Evolutionary conservation across 208 protist species (phyloP).

Genomic region (Kentomonas sorsogonicus): DNA sequence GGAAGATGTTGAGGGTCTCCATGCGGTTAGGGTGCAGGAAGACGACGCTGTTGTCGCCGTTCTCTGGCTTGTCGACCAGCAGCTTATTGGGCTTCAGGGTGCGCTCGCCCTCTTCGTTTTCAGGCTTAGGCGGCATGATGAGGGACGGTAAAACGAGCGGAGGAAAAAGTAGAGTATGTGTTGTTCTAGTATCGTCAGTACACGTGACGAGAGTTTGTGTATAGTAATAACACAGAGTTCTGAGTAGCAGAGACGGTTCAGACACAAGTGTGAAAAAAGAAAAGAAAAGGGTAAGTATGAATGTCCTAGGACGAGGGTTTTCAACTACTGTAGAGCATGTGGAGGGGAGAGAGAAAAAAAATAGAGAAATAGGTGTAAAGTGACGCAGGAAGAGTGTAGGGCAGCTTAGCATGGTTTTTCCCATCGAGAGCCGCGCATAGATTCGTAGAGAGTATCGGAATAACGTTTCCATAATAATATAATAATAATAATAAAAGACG

Average conservation of each 20-base stretch:
- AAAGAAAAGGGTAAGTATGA: neutral
- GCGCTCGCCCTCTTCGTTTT: constrained; percentile 3
- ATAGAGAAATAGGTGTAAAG: constrained; percentile 8
- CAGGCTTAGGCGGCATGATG: constrained; percentile 8
- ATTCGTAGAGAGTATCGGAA: too few species aligned
- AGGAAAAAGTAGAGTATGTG: neutral
- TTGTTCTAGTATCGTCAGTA: too few species aligned
- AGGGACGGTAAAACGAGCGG: constrained; percentile 3
- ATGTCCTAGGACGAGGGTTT: constrained; percentile 1
- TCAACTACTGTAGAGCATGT: neutral
- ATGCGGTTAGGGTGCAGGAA: constrained; percentile 92
- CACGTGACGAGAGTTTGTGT: too few species aligned
- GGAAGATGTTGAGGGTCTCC: constrained; percentile 98
- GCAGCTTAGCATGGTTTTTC: too few species aligned
- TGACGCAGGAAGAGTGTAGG: constrained; percentile 8
- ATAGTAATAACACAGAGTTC: too few species aligned
- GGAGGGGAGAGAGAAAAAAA: constrained; percentile 16
- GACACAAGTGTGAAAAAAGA: neutral
- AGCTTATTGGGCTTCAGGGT: constrained; percentile 92
- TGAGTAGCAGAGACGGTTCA: neutral
- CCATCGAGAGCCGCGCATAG: too few species aligned
- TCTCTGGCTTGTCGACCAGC: constrained; percentile 95
- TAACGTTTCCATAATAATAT: constrained; percentile 7
- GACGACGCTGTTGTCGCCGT: constrained; percentile 98
- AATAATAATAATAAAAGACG: constrained; percentile 4